Conservation (phyloP, 139 green algal genomes). For the Tetradesmus lagerheimii region DNA sequence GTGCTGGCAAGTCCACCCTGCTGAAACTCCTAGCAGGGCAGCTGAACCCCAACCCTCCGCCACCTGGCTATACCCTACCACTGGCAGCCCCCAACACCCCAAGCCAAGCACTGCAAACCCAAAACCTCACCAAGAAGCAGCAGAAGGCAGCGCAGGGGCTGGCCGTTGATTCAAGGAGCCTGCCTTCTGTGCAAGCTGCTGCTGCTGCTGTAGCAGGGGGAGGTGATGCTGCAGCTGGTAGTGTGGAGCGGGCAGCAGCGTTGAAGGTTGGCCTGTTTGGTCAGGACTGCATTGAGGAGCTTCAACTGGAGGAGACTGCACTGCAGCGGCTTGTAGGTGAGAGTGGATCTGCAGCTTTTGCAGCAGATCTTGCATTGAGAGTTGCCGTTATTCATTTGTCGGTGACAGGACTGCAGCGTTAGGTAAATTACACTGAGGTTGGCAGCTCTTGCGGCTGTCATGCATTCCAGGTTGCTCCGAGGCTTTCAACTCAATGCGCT, state of each 20-base stretch:
- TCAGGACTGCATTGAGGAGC: slow-evolving; percentile 75
- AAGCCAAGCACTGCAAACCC: neutral
- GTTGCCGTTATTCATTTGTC: too few species aligned
- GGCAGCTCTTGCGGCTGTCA: too few species aligned
- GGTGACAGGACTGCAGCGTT: too few species aligned
- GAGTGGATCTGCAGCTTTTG: neutral
- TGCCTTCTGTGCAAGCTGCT: slow-evolving; percentile 34
- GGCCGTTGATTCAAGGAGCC: neutral
- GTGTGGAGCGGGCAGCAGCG: slow-evolving; percentile 25
- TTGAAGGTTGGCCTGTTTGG: slow-evolving; percentile 59
- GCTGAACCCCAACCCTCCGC: slow-evolving; percentile 62
- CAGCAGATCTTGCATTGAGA: neutral
- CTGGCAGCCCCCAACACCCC: neutral
- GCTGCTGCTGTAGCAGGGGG: slow-evolving; percentile 21
- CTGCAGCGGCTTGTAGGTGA: slow-evolving; percentile 35
- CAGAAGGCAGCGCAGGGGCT: slow-evolving; percentile 16
- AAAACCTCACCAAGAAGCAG: slow-evolving; percentile 25
- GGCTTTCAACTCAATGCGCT: too few species aligned
- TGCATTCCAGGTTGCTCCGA: too few species aligned
- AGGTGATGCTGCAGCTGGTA: slow-evolving; percentile 18
- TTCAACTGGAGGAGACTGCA: slow-evolving; percentile 56
- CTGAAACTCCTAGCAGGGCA: slow-evolving; percentile 60
- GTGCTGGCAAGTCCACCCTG: slow-evolving; percentile 65
- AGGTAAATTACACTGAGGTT: too few species aligned
- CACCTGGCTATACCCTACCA: slow-evolving; percentile 2